Conservation (phyloP, 306 rosid genomes). For the Pueraria montana region DNA sequence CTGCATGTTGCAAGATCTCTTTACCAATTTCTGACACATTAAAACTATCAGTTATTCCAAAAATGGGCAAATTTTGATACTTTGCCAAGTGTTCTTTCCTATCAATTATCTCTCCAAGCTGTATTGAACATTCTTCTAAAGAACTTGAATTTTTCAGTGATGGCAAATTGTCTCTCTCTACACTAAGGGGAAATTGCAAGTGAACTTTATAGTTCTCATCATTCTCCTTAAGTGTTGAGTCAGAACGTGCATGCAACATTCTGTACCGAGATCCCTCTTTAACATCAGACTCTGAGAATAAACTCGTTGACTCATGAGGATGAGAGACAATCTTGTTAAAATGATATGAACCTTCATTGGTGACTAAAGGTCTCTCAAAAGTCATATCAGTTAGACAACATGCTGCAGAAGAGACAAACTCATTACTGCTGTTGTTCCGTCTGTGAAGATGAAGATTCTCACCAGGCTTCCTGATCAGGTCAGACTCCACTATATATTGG, state of each 20-base stretch:
- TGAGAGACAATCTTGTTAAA: slow-evolving; percentile 55
- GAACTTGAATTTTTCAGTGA: slow-evolving; percentile 55
- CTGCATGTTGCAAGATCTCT: slow-evolving; percentile 50
- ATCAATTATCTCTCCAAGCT: slow-evolving; percentile 48
- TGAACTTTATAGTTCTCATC: slow-evolving; percentile 53
- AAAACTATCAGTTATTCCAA: slow-evolving; percentile 37
- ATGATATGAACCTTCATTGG: slow-evolving; percentile 54
- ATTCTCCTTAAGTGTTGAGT: slow-evolving; percentile 63
- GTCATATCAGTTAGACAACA: slow-evolving; percentile 52
- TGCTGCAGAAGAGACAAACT: slow-evolving; percentile 53
- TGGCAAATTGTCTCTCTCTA: slow-evolving; percentile 51
- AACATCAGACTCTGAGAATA: slow-evolving; percentile 49
- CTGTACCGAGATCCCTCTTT: slow-evolving; percentile 54
- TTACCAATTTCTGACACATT: slow-evolving; percentile 40
- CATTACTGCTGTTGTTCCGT: slow-evolving; percentile 56
- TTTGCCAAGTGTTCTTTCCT: slow-evolving; percentile 41
- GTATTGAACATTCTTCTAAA: slow-evolving; percentile 52
- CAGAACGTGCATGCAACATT: slow-evolving; percentile 66
- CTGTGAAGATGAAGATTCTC: slow-evolving; percentile 54
- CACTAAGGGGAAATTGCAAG: slow-evolving; percentile 42
- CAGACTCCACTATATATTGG: slow-evolving; percentile 53
- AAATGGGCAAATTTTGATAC: slow-evolving; percentile 49
- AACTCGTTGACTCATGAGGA: slow-evolving; percentile 43
- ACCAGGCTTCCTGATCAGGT: slow-evolving; percentile 51
- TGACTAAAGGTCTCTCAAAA: slow-evolving; percentile 52